Percentiles rank a stretch among this genome's conserved stretches.
Evolutionary conservation across 2,329 filamentous ascomycete genomes (phyloP).

Genomic region (Pseudogymnoascus sp.): DNA sequence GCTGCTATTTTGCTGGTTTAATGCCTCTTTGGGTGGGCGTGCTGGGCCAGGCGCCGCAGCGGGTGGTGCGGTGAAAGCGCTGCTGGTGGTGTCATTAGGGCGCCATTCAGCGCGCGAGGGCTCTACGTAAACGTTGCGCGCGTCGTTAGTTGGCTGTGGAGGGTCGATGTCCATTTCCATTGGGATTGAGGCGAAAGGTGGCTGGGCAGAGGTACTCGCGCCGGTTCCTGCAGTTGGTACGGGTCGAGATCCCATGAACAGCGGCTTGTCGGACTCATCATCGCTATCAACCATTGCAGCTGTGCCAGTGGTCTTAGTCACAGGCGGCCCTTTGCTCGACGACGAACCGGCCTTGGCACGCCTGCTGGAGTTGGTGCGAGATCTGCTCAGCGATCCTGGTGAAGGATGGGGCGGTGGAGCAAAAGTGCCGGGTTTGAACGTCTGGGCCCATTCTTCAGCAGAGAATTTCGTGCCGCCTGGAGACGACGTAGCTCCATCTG

Average conservation of each 20-base stretch:
- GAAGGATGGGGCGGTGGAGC: constrained; percentile 18
- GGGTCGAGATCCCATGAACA: constrained; percentile 15
- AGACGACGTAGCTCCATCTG: constrained; percentile 19
- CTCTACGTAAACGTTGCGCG: constrained; percentile 49
- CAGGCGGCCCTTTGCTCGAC: constrained; percentile 20
- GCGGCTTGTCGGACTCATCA: constrained; percentile 19
- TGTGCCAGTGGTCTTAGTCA: constrained; percentile 7
- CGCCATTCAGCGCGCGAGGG: constrained; percentile 50
- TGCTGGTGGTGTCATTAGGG: background rate
- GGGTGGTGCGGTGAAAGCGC: background rate
- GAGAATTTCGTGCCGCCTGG: constrained; percentile 25
- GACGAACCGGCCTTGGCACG: constrained; percentile 15
- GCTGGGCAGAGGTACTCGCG: background rate
- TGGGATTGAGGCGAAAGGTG: constrained; percentile 35
- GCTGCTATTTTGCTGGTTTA: background rate
- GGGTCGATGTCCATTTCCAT: constrained; percentile 60
- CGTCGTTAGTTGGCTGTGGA: constrained; percentile 29
- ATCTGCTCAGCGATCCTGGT: constrained; percentile 9
- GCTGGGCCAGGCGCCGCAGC: background rate
- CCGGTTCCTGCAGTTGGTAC: background rate
- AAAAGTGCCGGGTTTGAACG: constrained; percentile 26
- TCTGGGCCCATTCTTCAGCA: constrained; percentile 23
- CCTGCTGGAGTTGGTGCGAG: constrained; percentile 13
- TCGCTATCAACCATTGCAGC: constrained; percentile 23
- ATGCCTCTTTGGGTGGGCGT: background rate